Conservation (phyloP, 78 protist genomes). For the Chrysochromulina tobinii region DNA sequence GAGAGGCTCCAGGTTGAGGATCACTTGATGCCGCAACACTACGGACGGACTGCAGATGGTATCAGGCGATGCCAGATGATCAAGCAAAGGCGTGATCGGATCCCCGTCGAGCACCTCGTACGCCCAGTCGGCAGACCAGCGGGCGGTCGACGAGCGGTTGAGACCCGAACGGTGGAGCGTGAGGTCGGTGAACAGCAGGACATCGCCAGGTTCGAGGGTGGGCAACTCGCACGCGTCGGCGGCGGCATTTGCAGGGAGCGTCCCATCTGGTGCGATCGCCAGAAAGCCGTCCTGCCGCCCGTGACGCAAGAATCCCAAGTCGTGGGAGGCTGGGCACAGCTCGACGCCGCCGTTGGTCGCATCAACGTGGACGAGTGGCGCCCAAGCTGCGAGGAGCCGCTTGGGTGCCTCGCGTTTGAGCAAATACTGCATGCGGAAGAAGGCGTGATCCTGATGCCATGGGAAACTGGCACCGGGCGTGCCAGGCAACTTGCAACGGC, state of each 20-base stretch:
- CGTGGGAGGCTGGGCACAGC: neutral
- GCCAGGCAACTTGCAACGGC: neutral
- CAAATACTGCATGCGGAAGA: constrained; percentile 1
- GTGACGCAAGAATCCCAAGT: neutral
- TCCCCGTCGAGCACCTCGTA: neutral
- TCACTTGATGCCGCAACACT: too few species aligned
- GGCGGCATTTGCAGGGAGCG: neutral
- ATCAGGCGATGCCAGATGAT: too few species aligned
- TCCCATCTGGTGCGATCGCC: neutral
- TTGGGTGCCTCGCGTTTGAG: neutral
- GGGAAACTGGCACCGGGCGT: neutral
- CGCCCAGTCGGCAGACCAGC: constrained; percentile 29
- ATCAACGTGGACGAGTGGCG: neutral
- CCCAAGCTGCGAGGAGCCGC: constrained; percentile 8
- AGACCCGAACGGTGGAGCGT: neutral
- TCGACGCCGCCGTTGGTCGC: neutral
- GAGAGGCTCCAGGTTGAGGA: too few species aligned
- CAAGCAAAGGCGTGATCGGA: too few species aligned
- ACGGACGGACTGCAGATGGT: too few species aligned
- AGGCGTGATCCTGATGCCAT: constrained; percentile 11
- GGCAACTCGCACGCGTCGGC: neutral
- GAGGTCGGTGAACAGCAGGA: constrained; percentile 6
- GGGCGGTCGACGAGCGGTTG: neutral
- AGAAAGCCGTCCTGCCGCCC: neutral
- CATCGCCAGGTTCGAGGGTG: neutral